Conservation (phyloP, 805 yeast species). For the Ogataea thermomethanolica region DNA sequence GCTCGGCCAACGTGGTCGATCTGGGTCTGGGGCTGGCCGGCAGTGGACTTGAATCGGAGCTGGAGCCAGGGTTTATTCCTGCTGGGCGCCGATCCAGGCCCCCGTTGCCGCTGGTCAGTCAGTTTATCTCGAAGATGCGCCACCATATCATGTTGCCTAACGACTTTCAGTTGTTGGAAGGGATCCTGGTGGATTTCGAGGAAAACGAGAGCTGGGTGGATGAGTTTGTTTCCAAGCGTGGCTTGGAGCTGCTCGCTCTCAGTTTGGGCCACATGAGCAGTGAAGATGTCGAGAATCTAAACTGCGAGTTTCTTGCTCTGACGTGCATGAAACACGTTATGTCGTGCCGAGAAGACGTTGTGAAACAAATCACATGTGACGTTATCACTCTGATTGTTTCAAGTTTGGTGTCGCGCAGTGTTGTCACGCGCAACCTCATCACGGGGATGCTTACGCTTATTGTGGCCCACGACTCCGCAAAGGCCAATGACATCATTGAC, state of each 20-base stretch:
- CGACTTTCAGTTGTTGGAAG: constrained; percentile 35
- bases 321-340: constrained; percentile 74
- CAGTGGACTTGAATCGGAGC: constrained; percentile 17
- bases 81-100: neutral
- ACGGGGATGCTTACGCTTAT: constrained; percentile 69
- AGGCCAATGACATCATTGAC: constrained; percentile 6
- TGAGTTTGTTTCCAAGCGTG: constrained; percentile 73
- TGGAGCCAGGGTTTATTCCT: neutral
- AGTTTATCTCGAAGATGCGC: constrained; percentile 39
- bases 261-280: constrained; percentile 54
- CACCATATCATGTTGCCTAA: constrained; percentile 38
- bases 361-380: constrained; percentile 43
- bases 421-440: constrained; percentile 73
- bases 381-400: constrained; percentile 62
- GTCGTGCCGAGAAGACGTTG: constrained; percentile 60
- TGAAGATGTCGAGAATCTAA: constrained; percentile 41
- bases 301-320: constrained; percentile 70
- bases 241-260: constrained; percentile 71
- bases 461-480: constrained; percentile 21
- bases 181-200: constrained; percentile 12
- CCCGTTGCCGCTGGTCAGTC: neutral
- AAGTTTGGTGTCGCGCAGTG: constrained; percentile 69
- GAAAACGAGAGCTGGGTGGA: constrained; percentile 60
- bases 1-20: constrained; percentile 23
- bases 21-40: constrained; percentile 34